Base-by-base conservation (phyloP, 164 flowering plant genomes). In the Echeveria elegans region DNA sequence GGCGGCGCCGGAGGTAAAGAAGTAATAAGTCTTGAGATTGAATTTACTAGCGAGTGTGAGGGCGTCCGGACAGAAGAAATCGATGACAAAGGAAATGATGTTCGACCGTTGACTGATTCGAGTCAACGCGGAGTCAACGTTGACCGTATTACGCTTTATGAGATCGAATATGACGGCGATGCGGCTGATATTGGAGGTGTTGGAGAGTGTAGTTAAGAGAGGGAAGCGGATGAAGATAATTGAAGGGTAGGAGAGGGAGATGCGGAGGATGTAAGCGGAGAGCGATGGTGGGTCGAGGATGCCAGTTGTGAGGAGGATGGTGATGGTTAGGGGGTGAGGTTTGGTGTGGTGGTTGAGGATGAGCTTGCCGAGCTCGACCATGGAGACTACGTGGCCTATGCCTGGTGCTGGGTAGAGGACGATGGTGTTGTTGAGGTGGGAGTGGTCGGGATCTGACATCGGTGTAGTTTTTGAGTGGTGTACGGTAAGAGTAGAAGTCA, bases 151-250 rank as follows among this genome's bases (percentile, higher is more conserved):
- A 45, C 38, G 72, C 23, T 65, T 40, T 68, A 75, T 41, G 67
- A 64, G 24, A 0, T 73, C 79, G 69, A 74, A 72, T 36, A 18
- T 16, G 69, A 76, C 10, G 38, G 66, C 61, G 62, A 52, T 19
- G 36, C 23, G 30, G 66, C 24, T 62, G 23, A 63, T 28, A 26
- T 34, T 5, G 40, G 68, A 59, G 31, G 72, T 32, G 66, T n/a
- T n/a, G n/a, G 31, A 12, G 41, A 59, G 18, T 61, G 65, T 18
- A 48, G n/a, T n/a, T n/a, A 37, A 19, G 34, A 21, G 6, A 26
- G 85, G 81, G 30, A 78, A 64, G 64, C 63, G 70, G 72, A 58
- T 68, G 82, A 79, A 79, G 71, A 70, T 67, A 72, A 79, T 75
- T 73, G 73, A 70, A 14, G 75, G 73, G 66, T 26, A 32, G 64